Conservation (phyloP, 164 flowering plant species). For the grape (Vitis vinifera) region ASM3070453v1 NC_081817.1:11558501-11559000, state of each 20-base stretch:
- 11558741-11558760: slow-evolving; percentile 97
- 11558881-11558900: slow-evolving; percentile 94
- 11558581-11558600: slow-evolving; percentile 12
- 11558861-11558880: slow-evolving; percentile 89
- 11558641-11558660: slow-evolving; percentile 39
- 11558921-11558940: slow-evolving; percentile 81
- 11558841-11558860: slow-evolving; percentile 94
- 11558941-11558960: slow-evolving; percentile 98
- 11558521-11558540: slow-evolving; percentile 40
- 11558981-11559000: slow-evolving; percentile 46
- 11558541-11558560: slow-evolving; percentile 29
- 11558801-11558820: slow-evolving; percentile 92
- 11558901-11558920: slow-evolving; percentile 92
- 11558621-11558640: slow-evolving; percentile 12
- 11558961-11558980: slow-evolving; percentile 90
- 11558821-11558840: slow-evolving; percentile 94
- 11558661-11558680: slow-evolving; percentile 21
- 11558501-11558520: too few relatives aligned
- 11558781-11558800: slow-evolving; percentile 97
- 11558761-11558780: slow-evolving; percentile 84
- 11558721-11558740: slow-evolving; percentile 97
- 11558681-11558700: slow-evolving; percentile 14
- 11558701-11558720: slow-evolving; percentile 91
- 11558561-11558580: slow-evolving; percentile 16
- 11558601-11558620: slow-evolving; percentile 20